A percentile compares a stretch with the other conserved stretches of the same genome.
These are phyloP conservation scores for Acacia confusa DNA, from an alignment of 306 rosid species.

Conservation along the genomic window DNA sequence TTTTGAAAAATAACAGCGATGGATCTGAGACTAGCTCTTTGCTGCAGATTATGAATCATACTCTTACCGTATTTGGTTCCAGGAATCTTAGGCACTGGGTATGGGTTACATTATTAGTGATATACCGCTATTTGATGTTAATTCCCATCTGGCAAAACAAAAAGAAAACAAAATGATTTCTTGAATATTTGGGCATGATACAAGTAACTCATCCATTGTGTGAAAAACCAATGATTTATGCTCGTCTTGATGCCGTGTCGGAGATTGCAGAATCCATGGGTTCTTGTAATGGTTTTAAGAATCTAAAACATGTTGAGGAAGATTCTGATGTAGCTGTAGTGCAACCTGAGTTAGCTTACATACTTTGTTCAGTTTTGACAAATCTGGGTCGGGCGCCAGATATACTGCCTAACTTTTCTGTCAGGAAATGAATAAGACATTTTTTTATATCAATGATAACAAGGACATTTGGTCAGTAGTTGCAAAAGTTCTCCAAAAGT, in stretches of 20 bases:
- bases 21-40: constrained; percentile 90
- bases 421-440: no score
- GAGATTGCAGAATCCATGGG: constrained; percentile 89
- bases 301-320: constrained; percentile 36
- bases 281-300: constrained; percentile 52
- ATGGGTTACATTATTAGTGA: constrained; percentile 29
- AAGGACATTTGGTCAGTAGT: no score
- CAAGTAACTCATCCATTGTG: constrained; percentile 92
- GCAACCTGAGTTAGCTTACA: constrained; percentile 50
- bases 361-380: constrained; percentile 74
- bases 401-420: constrained; percentile 59
- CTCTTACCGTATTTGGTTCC: constrained; percentile 85
- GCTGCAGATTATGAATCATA: constrained; percentile 80
- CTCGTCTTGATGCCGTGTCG: constrained; percentile 87
- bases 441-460: no score
- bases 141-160: constrained; percentile 16
- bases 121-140: constrained; percentile 8
- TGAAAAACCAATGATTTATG: constrained; percentile 71
- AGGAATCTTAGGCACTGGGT: constrained; percentile 97
- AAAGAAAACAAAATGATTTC: no score
- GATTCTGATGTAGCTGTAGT: constrained; percentile 42
- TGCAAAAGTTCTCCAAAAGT: no score
- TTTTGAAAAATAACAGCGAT: constrained; percentile 72
- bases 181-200: constrained; percentile 41
- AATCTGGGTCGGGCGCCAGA: constrained; percentile 75